Percentiles rank a stretch among this genome's conserved stretches.
phyloP scores from a whole-genome alignment of 495 filamentous ascomycete species.

The Neurospora sp. region DNA sequence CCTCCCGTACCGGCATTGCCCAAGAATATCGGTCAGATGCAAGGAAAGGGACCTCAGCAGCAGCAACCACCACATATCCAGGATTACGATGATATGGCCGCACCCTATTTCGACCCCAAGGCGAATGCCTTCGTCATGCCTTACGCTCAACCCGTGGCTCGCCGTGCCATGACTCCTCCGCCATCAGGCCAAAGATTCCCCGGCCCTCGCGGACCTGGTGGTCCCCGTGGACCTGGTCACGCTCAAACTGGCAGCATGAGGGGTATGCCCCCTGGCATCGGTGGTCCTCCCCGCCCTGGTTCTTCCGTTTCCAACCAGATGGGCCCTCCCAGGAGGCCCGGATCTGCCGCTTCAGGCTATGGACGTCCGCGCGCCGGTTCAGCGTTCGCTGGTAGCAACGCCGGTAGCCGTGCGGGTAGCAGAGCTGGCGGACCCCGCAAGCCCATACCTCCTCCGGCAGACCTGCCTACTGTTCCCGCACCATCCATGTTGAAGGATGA shows the following conservation, averaged over 20 bases:
- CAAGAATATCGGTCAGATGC: constrained; percentile 22
- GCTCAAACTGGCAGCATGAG: constrained; percentile 26
- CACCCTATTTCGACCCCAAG: constrained; percentile 62
- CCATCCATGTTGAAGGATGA: constrained; percentile 83
- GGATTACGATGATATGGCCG: constrained; percentile 1
- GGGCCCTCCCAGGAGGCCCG: constrained; percentile 41
- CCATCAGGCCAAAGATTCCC: constrained; percentile 65
- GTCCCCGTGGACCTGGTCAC: constrained; percentile 14
- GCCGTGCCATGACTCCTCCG: constrained; percentile 95
- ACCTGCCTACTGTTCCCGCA: constrained; percentile 68
- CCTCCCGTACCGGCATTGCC: constrained; percentile 47
- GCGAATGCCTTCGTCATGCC: constrained; percentile 65
- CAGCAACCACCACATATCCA: not conserved
- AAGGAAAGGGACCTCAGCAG: not conserved
- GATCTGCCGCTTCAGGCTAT: constrained; percentile 55
- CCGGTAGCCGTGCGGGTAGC: constrained; percentile 13
- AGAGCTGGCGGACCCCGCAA: constrained; percentile 33
- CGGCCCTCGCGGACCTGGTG: constrained; percentile 22
- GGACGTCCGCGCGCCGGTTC: constrained; percentile 36
- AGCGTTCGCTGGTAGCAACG: constrained; percentile 24
- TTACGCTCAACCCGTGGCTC: constrained; percentile 70
- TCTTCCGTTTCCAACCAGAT: constrained; percentile 29
- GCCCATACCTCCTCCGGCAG: constrained; percentile 60
- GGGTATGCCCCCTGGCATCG: constrained; percentile 16
- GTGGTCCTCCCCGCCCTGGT: constrained; percentile 33